Percentiles rank a stretch among this genome's conserved stretches.
Evolutionary conservation across 202 grass and related monocot species (phyloP).

Genomic region (Dendrocalamus latiflorus): DNA sequence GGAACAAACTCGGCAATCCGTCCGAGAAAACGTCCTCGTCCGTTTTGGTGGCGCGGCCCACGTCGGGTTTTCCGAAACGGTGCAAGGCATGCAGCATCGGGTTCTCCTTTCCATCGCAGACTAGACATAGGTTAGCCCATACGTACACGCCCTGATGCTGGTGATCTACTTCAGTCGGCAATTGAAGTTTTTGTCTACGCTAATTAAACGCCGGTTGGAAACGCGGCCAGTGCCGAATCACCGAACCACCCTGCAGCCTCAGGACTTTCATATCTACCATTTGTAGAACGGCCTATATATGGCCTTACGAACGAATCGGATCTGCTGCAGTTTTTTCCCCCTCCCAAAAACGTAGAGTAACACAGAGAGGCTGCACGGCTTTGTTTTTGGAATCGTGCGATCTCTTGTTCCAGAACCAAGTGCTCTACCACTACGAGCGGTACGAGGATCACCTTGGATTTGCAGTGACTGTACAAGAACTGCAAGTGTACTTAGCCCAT

Average conservation of each 20-base stretch:
- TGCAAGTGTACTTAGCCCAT: no score
- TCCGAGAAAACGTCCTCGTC: constrained; percentile 11
- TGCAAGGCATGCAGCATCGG: constrained; percentile 22
- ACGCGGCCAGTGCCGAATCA: not conserved
- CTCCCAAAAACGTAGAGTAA: no score
- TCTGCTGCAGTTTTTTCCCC: no score
- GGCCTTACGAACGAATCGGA: no score
- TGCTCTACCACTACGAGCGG: not conserved
- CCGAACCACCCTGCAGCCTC: not conserved
- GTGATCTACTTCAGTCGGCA: constrained; percentile 28
- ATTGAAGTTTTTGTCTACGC: constrained; percentile 20
- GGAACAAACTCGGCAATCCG: not conserved
- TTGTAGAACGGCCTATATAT: no score
- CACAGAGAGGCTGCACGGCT: no score
- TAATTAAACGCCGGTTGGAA: constrained; percentile 27
- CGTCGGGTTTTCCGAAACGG: constrained; percentile 21
- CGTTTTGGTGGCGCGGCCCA: constrained; percentile 20
- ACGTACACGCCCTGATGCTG: not conserved
- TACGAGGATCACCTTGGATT: not conserved
- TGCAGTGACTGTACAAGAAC: not conserved
- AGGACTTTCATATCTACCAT: no score
- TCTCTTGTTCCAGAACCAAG: not conserved
- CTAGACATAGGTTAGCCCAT: constrained; percentile 7
- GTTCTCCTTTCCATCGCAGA: constrained; percentile 19
- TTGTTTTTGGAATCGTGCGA: no score